Conservation (phyloP, 331 rosid species). For the Acacia pycnantha region DNA sequence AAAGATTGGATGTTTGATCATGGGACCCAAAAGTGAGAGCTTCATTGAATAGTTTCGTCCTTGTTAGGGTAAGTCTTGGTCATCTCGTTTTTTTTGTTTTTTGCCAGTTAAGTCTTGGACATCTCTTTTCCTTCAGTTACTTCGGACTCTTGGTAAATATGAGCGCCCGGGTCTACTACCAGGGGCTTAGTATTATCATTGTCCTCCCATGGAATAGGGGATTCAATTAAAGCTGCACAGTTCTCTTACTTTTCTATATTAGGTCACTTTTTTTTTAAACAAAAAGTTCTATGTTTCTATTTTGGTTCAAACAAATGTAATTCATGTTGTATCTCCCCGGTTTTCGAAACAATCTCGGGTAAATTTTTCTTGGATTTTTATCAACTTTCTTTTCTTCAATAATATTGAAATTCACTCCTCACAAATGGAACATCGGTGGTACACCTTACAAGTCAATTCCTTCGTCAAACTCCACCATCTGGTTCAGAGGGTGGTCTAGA, state of each 20-base stretch:
- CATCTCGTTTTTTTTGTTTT: neutral
- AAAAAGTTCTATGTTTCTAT: neutral
- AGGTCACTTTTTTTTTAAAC: neutral
- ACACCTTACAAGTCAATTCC: no score
- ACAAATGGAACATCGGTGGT: no score
- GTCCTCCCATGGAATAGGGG: neutral
- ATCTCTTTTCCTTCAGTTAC: conserved; percentile 12
- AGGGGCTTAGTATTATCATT: neutral
- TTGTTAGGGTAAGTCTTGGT: conserved; percentile 7
- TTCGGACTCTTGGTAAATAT: neutral
- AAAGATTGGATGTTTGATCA: neutral
- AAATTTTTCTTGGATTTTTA: neutral
- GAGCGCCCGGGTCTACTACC: neutral
- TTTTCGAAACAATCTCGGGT: neutral
- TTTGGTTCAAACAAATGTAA: neutral
- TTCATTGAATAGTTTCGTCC: conserved; percentile 16
- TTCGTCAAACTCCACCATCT: no score
- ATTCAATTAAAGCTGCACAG: neutral
- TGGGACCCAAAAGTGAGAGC: neutral
- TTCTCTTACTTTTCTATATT: neutral
- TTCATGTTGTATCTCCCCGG: neutral
- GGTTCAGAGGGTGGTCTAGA: no score
- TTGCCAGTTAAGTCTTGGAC: no score
- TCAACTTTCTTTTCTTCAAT: neutral
- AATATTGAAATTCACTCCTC: no score